phyloP scores from a whole-genome alignment of 768 basidiomycete species.

The Rhodosporidiobolus sp. region DNA sequence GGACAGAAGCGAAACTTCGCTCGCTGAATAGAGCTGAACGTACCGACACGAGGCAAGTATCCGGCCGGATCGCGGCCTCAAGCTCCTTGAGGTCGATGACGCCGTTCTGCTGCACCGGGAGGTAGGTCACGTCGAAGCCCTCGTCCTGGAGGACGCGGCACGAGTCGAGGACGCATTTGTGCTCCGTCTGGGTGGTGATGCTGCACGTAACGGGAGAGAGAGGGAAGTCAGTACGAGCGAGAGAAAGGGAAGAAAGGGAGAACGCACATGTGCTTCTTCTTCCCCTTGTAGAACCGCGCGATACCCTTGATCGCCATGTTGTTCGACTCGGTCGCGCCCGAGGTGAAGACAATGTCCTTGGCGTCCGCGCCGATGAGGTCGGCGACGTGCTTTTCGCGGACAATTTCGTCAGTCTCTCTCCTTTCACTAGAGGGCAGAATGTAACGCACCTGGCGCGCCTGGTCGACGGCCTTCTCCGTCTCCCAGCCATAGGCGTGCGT shows the following conservation, averaged over 20 bases:
- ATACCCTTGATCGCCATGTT: conserved; percentile 97
- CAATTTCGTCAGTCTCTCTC: neutral
- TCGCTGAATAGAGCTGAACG: neutral
- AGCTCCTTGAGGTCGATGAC: conserved; percentile 73
- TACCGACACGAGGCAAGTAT: conserved; percentile 74
- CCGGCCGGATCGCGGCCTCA: conserved; percentile 82
- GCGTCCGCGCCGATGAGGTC: conserved; percentile 87
- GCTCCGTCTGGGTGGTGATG: conserved; percentile 60
- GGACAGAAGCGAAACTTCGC: no score
- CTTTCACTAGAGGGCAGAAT: neutral
- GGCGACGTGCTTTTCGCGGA: conserved; percentile 67
- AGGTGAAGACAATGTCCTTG: conserved; percentile 96
- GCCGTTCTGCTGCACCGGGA: conserved; percentile 87
- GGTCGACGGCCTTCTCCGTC: conserved; percentile 89
- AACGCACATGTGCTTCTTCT: conserved; percentile 81
- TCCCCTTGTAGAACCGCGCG: conserved; percentile 88
- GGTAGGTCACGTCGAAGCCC: conserved; percentile 95
- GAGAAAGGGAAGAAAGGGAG: neutral
- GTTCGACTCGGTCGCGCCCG: conserved; percentile 95
- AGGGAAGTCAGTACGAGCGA: neutral
- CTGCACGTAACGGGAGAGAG: neutral
- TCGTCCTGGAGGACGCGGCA: conserved; percentile 92
- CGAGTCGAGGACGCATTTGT: conserved; percentile 98
- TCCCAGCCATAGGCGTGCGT: conserved; percentile 99
- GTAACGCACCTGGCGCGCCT: conserved; percentile 69